Evolutionary conservation across 2,329 filamentous ascomycete genomes (phyloP), one percentile per base, ranked within the genome.

Genomic region (Chlorencoelia australis): DNA sequence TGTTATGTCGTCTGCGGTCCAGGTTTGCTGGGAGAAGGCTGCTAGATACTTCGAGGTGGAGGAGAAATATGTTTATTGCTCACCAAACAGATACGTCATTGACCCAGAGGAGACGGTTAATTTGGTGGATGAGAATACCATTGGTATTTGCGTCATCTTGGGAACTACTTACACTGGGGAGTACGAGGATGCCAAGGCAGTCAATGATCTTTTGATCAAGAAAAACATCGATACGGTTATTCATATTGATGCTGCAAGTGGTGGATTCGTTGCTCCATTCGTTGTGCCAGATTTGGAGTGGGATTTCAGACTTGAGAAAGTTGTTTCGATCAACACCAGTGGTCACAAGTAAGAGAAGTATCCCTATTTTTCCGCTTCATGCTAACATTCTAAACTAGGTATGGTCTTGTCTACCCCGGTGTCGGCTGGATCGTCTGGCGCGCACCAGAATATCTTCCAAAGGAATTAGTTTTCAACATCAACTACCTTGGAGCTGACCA

Each of bases 401-500:
- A 82, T 50, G 78, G 79, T 11, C 65, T 76, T 14, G 70, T 93
- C 33, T 94, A 95, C 57, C 88, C 88, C 0, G 88, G 89, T 59
- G 84, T 96, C 10, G 89, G 89, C 40, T 96, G 89, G 89, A 78
- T 89, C 8, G 69, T 95, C 47, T 95, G 88, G 87, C 77, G 88
- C 31, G 74, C 77, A 25, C 74, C 84, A 33, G 80, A 91, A 59
- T 91, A 71, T 62, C 72, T 94, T 3, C 89, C 89, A 6, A 72
- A 57, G 56, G 88, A 95, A 54, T 78, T 95, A 15, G 86, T 96
- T 52, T 96, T 96, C 75, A 95, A 94, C 71, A 95, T 96, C 73
- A 95, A 95, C 71, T 96, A 96, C 64, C 80, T 95, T 5, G 89
- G 89, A 33, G 88, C 89, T 8, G 86, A 95, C 56, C 89, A 96